A percentile compares a stretch with the other conserved stretches of the same genome.
Conservation (phyloP, 1,284 basidiomycete species). For the Ceratobasidium sp. region DNA sequence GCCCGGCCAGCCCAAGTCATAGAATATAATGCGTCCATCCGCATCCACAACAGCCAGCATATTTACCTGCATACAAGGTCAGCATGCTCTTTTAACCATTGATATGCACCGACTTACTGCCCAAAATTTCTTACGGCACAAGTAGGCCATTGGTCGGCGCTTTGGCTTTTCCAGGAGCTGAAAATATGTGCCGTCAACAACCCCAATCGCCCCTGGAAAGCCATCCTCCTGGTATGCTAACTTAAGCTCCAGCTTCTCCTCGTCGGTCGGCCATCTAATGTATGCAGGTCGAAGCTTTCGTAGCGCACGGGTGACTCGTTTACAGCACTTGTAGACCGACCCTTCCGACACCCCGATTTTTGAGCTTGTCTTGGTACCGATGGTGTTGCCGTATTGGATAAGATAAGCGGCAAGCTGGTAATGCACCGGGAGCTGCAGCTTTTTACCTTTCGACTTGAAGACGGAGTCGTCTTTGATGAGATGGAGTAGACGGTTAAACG, state of each 20-base stretch:
- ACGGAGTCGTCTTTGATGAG: not conserved
- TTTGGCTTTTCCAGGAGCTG: not conserved
- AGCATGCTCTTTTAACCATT: not conserved
- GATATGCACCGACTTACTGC: not conserved
- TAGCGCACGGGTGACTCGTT: not conserved
- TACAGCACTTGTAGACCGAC: not conserved
- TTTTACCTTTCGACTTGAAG: not conserved
- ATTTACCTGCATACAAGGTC: not conserved
- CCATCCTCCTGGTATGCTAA: not conserved
- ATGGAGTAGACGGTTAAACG: not conserved
- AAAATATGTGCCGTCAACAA: not conserved
- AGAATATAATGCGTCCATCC: not conserved
- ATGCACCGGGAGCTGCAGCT: not conserved
- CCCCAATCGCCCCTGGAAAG: not conserved
- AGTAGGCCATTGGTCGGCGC: not conserved
- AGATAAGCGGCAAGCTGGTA: constrained; percentile 12
- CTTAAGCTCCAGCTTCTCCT: not conserved
- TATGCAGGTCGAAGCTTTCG: not conserved
- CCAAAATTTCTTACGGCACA: not conserved
- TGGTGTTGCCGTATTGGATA: not conserved
- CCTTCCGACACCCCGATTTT: not conserved
- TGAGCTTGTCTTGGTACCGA: not conserved
- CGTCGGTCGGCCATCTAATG: not conserved
- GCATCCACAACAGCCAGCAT: constrained; percentile 42
- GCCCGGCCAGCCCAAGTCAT: constrained; percentile 3